These are phyloP conservation scores for Quercus tomentella DNA, from an alignment of 331 rosid species.

Conservation along the genomic window DNA sequence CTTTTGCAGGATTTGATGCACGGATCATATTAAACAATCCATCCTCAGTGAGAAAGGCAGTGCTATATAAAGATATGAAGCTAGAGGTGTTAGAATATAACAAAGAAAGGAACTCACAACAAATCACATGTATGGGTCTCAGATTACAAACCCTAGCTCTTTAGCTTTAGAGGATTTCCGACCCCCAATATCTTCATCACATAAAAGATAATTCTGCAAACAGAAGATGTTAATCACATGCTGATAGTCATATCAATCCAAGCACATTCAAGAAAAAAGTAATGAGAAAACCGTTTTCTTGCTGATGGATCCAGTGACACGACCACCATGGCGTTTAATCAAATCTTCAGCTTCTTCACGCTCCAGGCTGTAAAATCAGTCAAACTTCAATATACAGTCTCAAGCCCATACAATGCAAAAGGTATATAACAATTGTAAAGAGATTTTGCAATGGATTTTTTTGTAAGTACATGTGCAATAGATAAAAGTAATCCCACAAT, in stretches of 20 bases:
- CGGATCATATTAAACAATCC: slow-evolving; percentile 79
- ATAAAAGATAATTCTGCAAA: slow-evolving; percentile 82
- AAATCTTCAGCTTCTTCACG: slow-evolving; percentile 98
- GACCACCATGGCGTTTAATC: slow-evolving; percentile 92
- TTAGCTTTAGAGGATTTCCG: slow-evolving; percentile 83
- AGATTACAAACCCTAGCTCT: slow-evolving; percentile 81
- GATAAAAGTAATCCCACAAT: neutral
- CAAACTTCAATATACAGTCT: slow-evolving; percentile 5
- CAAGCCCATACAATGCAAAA: slow-evolving; percentile 1
- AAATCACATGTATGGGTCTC: neutral
- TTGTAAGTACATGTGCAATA: too few relatives aligned
- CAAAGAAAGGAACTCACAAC: slow-evolving; percentile 5
- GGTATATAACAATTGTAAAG: neutral
- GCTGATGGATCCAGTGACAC: slow-evolving; percentile 94
- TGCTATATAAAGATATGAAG: slow-evolving; percentile 37
- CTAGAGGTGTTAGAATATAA: neutral
- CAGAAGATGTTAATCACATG: slow-evolving; percentile 23
- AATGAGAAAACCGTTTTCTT: slow-evolving; percentile 68
- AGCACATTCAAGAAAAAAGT: slow-evolving; percentile 10
- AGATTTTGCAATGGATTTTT: neutral
- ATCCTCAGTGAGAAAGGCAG: slow-evolving; percentile 84
- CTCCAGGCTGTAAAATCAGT: slow-evolving; percentile 63
- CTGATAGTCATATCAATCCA: slow-evolving; percentile 12
- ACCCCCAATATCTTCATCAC: slow-evolving; percentile 97
- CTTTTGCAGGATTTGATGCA: slow-evolving; percentile 52